These are phyloP conservation scores for Geotrichum histeridarum DNA, from an alignment of 1,139 yeast species.

Conservation along the genomic window DNA sequence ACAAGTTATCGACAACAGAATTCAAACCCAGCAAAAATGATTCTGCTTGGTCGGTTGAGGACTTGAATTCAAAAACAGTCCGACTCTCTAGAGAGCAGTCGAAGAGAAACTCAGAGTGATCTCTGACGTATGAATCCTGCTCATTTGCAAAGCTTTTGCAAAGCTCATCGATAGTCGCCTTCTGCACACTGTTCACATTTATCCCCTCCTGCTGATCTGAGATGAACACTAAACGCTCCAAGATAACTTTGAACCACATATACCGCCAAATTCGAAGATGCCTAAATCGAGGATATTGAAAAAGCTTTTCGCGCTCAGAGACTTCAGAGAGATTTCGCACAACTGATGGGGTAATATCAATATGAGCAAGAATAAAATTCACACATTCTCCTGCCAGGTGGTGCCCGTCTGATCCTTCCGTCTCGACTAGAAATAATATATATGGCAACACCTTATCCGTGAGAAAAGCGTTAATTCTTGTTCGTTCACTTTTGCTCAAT, in stretches of 20 bases:
- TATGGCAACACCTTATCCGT: slow-evolving; percentile 9
- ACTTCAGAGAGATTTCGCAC: slow-evolving; percentile 10
- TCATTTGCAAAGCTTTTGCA: slow-evolving; percentile 6
- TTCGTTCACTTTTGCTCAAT: slow-evolving; percentile 2
- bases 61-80: neutral
- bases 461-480: slow-evolving; percentile 9
- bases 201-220: neutral
- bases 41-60: slow-evolving; percentile 6
- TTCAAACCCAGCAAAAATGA: slow-evolving; percentile 11
- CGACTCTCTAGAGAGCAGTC: slow-evolving; percentile 1
- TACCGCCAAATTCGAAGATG: slow-evolving; percentile 18
- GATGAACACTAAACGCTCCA: slow-evolving; percentile 14
- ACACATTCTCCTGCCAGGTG: slow-evolving; percentile 19
- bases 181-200: neutral
- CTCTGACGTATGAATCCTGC: slow-evolving; percentile 11
- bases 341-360: slow-evolving; percentile 4
- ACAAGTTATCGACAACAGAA: slow-evolving; percentile 2
- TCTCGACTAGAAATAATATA: slow-evolving; percentile 11
- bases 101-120: slow-evolving; percentile 14
- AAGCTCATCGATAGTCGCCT: slow-evolving; percentile 3
- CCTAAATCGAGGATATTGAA: slow-evolving; percentile 16
- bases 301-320: slow-evolving; percentile 14
- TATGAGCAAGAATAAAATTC: slow-evolving; percentile 11
- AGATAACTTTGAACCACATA: slow-evolving; percentile 18
- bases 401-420: slow-evolving; percentile 10